These are phyloP conservation scores for Magnolia officinalis DNA, from an alignment of 164 flowering plant genomes.

Conservation along the genomic window DNA sequence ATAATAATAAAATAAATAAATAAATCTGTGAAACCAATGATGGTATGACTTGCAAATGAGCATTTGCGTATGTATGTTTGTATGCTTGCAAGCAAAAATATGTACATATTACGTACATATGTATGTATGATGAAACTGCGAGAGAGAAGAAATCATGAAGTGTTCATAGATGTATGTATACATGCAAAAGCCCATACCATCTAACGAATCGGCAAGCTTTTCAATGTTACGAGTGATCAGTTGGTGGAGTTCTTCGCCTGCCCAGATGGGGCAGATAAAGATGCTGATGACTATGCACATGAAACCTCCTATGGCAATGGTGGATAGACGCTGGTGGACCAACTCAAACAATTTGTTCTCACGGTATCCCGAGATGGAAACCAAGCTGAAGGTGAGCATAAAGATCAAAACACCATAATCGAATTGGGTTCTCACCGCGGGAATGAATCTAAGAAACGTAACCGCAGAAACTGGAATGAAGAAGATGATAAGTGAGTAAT, in stretches of 20 bases:
- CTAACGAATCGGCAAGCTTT: slow-evolving; percentile 62
- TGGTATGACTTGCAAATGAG: neutral
- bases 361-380: slow-evolving; percentile 75
- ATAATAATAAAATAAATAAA: too few species aligned
- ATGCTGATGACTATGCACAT: slow-evolving; percentile 55
- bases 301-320: slow-evolving; percentile 59
- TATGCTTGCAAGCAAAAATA: neutral
- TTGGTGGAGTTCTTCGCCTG: slow-evolving; percentile 62
- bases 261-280: slow-evolving; percentile 70
- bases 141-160: neutral
- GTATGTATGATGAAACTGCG: neutral
- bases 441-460: slow-evolving; percentile 75
- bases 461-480: slow-evolving; percentile 60
- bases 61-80: neutral
- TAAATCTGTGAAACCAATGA: neutral
- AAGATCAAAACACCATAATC: slow-evolving; percentile 77
- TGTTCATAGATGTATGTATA: neutral
- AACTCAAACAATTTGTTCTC: slow-evolving; percentile 47
- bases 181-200: slow-evolving; percentile 33
- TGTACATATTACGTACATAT: neutral
- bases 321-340: slow-evolving; percentile 60
- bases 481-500: neutral
- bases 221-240: slow-evolving; percentile 52
- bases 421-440: slow-evolving; percentile 56
- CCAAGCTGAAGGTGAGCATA: slow-evolving; percentile 81